Conservation (phyloP, 129 eudicot species). For the Artemisia argyi region DNA sequence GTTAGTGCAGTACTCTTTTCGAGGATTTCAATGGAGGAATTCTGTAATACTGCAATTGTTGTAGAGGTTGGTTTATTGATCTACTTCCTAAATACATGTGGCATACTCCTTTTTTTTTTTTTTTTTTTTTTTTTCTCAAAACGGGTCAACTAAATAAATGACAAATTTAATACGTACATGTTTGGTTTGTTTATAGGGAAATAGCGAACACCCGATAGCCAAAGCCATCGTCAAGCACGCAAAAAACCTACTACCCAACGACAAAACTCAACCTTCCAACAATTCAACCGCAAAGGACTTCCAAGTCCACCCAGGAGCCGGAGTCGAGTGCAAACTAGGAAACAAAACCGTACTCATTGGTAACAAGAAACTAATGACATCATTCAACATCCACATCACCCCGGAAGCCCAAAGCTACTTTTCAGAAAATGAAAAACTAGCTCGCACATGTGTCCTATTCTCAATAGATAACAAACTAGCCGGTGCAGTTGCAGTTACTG, state of each 20-base stretch:
- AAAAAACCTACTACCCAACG: slow-evolving; percentile 48
- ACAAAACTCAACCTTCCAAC: slow-evolving; percentile 40
- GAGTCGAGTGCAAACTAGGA: slow-evolving; percentile 83
- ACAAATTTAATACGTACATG: neutral
- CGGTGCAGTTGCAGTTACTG: slow-evolving; percentile 86
- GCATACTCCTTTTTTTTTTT: too few species aligned
- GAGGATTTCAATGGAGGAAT: slow-evolving; percentile 68
- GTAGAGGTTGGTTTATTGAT: slow-evolving; percentile 64
- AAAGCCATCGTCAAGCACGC: slow-evolving; percentile 85
- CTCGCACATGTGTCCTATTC: slow-evolving; percentile 80
- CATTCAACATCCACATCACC: slow-evolving; percentile 48
- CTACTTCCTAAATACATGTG: neutral
- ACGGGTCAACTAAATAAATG: too few species aligned
- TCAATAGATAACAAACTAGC: slow-evolving; percentile 60
- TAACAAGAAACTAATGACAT: slow-evolving; percentile 78
- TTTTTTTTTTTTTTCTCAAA: too few species aligned
- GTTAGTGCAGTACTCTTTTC: slow-evolving; percentile 82
- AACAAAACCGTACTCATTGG: slow-evolving; percentile 62
- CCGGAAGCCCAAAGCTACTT: slow-evolving; percentile 64
- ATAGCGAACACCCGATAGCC: slow-evolving; percentile 97
- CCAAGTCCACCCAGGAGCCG: slow-evolving; percentile 94
- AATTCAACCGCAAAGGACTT: slow-evolving; percentile 55
- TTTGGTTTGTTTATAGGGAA: slow-evolving; percentile 47
- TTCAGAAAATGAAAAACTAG: slow-evolving; percentile 65
- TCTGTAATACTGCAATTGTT: slow-evolving; percentile 69